These are phyloP conservation scores for Coemansia aciculifera DNA, from an alignment of 192 early-diverging fungal genomes.

Conservation along the genomic window DNA sequence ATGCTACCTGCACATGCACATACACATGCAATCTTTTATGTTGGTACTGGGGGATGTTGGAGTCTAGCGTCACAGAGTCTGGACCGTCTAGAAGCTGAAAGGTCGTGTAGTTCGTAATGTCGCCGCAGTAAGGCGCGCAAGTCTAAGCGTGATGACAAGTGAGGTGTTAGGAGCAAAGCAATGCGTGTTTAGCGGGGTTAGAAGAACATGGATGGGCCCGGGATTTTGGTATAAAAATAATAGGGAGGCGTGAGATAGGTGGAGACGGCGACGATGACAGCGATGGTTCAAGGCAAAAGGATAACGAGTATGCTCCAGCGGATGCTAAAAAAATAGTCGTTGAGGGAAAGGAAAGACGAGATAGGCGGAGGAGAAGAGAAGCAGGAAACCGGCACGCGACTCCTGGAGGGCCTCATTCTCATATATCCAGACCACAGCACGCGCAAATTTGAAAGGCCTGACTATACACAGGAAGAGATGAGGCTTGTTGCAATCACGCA, in stretches of 20 bases:
- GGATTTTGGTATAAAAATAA: neutral
- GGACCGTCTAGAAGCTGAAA: neutral
- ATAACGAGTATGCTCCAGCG: neutral
- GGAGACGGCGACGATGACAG: neutral
- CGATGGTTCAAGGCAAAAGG: neutral
- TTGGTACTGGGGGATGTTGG: neutral
- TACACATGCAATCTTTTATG: conserved; percentile 4
- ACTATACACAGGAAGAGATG: neutral
- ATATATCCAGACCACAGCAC: neutral
- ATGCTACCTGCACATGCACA: conserved; percentile 12
- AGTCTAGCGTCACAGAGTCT: conserved; percentile 3
- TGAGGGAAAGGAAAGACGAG: neutral
- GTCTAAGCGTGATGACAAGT: neutral
- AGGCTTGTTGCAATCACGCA: neutral
- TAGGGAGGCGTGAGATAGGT: neutral
- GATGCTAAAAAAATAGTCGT: neutral
- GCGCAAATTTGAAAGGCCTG: neutral
- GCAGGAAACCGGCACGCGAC: neutral
- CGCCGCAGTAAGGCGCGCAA: neutral
- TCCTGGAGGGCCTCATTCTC: neutral
- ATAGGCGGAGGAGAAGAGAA: neutral
- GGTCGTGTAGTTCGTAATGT: conserved; percentile 5
- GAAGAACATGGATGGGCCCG: neutral
- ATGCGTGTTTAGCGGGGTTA: neutral
- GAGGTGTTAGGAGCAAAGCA: neutral